Evolutionary conservation across 192 early-diverging fungal species (phyloP).

Genomic region (Podila verticillata): DNA sequence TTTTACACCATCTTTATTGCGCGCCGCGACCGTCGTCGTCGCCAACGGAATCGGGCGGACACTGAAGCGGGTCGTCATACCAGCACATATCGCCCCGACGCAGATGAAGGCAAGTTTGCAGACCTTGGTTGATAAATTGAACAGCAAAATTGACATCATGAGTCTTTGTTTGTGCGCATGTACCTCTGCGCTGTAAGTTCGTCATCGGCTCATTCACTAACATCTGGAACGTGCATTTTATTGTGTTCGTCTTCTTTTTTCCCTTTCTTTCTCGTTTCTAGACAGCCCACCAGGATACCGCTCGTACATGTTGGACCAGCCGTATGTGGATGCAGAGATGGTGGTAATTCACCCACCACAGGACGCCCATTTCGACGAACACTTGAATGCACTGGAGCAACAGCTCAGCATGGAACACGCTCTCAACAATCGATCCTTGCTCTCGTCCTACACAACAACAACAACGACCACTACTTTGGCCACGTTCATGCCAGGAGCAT

Average conservation of each 20-base stretch:
- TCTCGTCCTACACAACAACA: neutral
- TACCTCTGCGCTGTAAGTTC: too few relatives aligned
- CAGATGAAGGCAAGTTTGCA: constrained; percentile 6
- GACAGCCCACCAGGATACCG: constrained; percentile 32
- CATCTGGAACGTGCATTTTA: neutral
- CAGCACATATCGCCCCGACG: neutral
- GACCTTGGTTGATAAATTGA: neutral
- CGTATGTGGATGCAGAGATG: constrained; percentile 14
- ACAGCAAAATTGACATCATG: neutral
- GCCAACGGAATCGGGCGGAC: neutral
- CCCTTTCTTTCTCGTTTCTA: constrained; percentile 2
- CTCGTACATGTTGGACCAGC: constrained; percentile 31
- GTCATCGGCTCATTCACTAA: too few relatives aligned
- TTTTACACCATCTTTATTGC: constrained; percentile 30
- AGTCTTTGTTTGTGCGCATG: too few relatives aligned
- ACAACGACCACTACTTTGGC: neutral
- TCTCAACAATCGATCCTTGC: neutral
- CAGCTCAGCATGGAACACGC: neutral
- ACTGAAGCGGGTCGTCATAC: constrained; percentile 25
- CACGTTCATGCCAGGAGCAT: neutral
- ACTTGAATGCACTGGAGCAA: neutral
- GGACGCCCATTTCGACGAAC: constrained; percentile 3
- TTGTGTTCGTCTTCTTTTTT: neutral
- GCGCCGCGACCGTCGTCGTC: constrained; percentile 32
- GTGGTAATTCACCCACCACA: constrained; percentile 12